Percentiles rank a stretch among this genome's conserved stretches.
phyloP scores from a whole-genome alignment of 192 early-diverging fungal species.

The Backusella westeae region DNA sequence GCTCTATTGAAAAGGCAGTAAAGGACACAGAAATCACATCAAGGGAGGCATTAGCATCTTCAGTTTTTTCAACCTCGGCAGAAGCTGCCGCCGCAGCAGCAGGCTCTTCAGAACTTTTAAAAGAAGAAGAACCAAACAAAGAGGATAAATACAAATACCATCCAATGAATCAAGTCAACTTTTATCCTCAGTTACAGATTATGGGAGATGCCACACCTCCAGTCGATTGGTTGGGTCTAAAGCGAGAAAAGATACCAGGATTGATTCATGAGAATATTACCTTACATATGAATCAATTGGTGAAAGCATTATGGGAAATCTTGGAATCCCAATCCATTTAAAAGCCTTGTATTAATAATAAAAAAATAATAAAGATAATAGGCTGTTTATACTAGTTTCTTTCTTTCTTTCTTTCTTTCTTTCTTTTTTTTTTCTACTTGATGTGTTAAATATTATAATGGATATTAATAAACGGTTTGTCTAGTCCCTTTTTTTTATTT shows the following conservation, averaged over 20 bases:
- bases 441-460: no score
- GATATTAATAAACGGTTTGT: no score
- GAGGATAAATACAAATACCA: conserved; percentile 8
- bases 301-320: conserved; percentile 17
- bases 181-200: conserved; percentile 44
- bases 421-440: neutral
- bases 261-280: conserved; percentile 44
- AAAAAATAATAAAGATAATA: neutral
- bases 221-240: conserved; percentile 49
- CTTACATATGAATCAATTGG: conserved; percentile 39
- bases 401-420: neutral
- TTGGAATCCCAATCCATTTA: conserved; percentile 1
- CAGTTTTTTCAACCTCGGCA: neutral
- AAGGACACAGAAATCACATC: neutral
- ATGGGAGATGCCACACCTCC: conserved; percentile 54
- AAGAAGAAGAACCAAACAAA: neutral
- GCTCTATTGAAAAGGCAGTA: neutral
- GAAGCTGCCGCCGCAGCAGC: neutral
- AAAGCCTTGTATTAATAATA: neutral
- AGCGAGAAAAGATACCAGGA: conserved; percentile 43
- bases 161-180: conserved; percentile 23
- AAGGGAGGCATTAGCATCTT: neutral
- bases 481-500: no score
- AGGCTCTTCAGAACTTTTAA: neutral
- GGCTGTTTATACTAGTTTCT: no score